Evolutionary conservation across 345 rosid genomes (phyloP).

Genomic region (Ailanthus altissimus): DNA sequence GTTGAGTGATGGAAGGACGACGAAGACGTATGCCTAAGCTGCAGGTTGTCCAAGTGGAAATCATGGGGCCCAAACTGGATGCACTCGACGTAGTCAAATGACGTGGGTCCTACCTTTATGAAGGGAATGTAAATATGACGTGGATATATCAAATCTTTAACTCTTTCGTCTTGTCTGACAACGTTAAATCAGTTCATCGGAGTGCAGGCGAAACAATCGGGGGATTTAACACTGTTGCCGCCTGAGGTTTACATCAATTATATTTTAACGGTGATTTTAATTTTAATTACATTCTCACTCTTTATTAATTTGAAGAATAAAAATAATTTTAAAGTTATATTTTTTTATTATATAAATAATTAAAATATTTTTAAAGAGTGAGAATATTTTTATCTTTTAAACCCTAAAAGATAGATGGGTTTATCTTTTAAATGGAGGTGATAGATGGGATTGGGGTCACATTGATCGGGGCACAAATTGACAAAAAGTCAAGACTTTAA

Average conservation of each 20-base stretch:
- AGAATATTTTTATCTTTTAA: too few relatives aligned
- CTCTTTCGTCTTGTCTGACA: background rate
- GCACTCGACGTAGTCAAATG: conserved; percentile 27
- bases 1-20: conserved; percentile 6
- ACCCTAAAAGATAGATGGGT: too few relatives aligned
- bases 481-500: too few relatives aligned
- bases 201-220: background rate
- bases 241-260: too few relatives aligned
- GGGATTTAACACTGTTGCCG: too few relatives aligned
- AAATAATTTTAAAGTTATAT: too few relatives aligned
- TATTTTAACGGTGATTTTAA: too few relatives aligned
- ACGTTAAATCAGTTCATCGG: background rate
- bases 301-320: too few relatives aligned
- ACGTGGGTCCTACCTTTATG: background rate
- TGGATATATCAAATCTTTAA: conserved; percentile 20
- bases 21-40: too few relatives aligned
- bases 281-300: too few relatives aligned
- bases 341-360: too few relatives aligned
- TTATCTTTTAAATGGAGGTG: conserved; percentile 18
- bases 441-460: background rate
- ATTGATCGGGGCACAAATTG: background rate
- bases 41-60: conserved; percentile 17
- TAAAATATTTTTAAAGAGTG: too few relatives aligned
- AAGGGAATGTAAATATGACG: conserved; percentile 26
- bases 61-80: background rate